Evolutionary conservation across 2,329 filamentous ascomycete species (phyloP), one percentile per base, ranked within the genome.

Genomic region (Fusarium equiseti): DNA sequence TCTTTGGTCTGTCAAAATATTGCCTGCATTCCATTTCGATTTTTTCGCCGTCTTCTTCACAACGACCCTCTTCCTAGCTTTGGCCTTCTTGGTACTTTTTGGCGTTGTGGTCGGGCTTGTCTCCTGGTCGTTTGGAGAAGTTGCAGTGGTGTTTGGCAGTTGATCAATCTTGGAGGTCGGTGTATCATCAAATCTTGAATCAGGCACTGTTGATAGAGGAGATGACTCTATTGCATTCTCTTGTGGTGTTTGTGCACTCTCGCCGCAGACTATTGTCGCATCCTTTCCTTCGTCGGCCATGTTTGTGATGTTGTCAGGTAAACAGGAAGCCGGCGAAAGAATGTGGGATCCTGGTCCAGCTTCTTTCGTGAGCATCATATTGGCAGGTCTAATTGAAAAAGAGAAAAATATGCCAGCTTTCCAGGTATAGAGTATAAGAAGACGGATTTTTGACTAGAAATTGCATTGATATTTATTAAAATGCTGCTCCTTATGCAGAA

Each of bases 1-100:
- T 29, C 79, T 81, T 2, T 76, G 66, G 48, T 82, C 77, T 12
- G 75, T 78, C 20, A 82, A 68, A 24, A 83, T 77, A 18, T 73
- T 79, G 16, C 81, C 77, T 6, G 77, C 67, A 26, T 76, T 75
- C 81, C 81, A 83, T 69, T 77, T 81, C 1, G 76, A 74, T 61
- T 78, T 82, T 57, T 73, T 76, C 9, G 61, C 52, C 5, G 62
- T n/a, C 22, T 71, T 74, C 35, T 67, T 77, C 12, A 74, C 66
- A 5, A 73, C 60, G 1, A 75, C 45, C 54, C 57, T 75, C 59
- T 66, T 74, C 64, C 64, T 71, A 18, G 49, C 83, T 59, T 60
- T 57, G 29, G 49, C 66, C 24, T 49, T 49, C n/a, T 50, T 61
- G 8, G 10, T 18, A 8, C 12, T 11, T 22, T 43, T 43, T 52